Evolutionary conservation across 768 basidiomycete species (phyloP).

Genomic region (Naganishia vishniacii): DNA sequence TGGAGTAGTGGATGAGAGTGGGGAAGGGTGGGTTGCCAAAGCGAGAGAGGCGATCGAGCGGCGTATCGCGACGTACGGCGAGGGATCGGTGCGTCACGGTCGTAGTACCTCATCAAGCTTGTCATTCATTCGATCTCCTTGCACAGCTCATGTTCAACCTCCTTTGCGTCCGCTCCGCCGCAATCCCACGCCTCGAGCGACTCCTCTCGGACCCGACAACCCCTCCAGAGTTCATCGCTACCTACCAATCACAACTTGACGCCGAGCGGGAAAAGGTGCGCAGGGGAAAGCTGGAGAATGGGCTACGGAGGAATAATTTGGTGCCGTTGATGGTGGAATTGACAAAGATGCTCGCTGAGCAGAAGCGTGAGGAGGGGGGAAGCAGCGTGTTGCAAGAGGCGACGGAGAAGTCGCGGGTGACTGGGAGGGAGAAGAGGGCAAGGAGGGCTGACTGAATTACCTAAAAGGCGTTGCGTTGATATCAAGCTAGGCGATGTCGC

Average conservation of each 20-base stretch:
- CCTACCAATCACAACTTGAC: slow-evolving; percentile 34
- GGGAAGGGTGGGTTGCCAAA: slow-evolving; percentile 75
- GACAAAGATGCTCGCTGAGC: slow-evolving; percentile 39
- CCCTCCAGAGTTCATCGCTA: slow-evolving; percentile 23
- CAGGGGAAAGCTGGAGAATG: slow-evolving; percentile 39
- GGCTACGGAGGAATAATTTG: slow-evolving; percentile 42
- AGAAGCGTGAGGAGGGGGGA: slow-evolving; percentile 32
- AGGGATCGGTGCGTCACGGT: slow-evolving; percentile 69
- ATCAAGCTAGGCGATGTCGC: too few relatives aligned
- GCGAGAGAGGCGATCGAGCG: slow-evolving; percentile 80
- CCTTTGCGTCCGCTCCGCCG: slow-evolving; percentile 76
- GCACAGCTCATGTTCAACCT: slow-evolving; percentile 83
- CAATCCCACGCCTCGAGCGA: slow-evolving; percentile 62
- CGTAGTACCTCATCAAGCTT: too few relatives aligned
- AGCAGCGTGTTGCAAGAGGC: slow-evolving; percentile 53
- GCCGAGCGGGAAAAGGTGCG: slow-evolving; percentile 36
- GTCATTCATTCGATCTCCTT: too few relatives aligned
- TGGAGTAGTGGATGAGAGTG: slow-evolving; percentile 58
- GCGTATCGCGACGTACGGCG: slow-evolving; percentile 84
- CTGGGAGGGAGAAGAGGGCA: slow-evolving; percentile 66
- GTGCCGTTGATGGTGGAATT: slow-evolving; percentile 41
- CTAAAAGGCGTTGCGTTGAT: too few relatives aligned
- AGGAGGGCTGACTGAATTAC: slow-evolving; percentile 37
- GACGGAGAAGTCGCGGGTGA: slow-evolving; percentile 55
- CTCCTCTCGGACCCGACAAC: slow-evolving; percentile 53